Evolutionary conservation across 2,329 filamentous ascomycete genomes (phyloP).

Genomic region (Saccharata proteae): DNA sequence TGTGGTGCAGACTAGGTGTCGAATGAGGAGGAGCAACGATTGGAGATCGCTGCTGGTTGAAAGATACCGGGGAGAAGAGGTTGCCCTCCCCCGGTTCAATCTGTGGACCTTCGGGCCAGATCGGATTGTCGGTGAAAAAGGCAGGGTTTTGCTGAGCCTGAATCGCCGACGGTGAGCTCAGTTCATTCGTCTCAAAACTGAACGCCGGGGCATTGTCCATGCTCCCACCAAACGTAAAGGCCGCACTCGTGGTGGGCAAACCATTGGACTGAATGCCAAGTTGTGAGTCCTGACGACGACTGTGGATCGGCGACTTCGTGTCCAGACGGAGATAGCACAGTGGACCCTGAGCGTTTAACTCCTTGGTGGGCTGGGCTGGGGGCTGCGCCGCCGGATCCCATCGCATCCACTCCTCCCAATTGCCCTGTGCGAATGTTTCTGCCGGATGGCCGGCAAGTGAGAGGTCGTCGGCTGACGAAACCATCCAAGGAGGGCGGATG

Average conservation of each 20-base stretch:
- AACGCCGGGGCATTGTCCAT: constrained; percentile 21
- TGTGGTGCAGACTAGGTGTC: constrained; percentile 25
- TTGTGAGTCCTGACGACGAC: constrained; percentile 17
- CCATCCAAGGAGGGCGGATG: constrained; percentile 23
- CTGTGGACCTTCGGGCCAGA: constrained; percentile 19
- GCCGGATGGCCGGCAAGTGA: constrained; percentile 17
- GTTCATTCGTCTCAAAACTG: constrained; percentile 18
- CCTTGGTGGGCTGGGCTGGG: constrained; percentile 4
- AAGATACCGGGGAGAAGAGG: constrained; percentile 18
- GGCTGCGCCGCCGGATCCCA: constrained; percentile 31
- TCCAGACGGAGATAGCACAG: constrained; percentile 17
- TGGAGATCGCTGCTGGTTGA: constrained; percentile 14
- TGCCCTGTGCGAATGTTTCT: constrained; percentile 20
- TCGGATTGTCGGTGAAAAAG: constrained; percentile 16
- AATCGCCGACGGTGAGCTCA: constrained; percentile 20
- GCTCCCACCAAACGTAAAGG: constrained; percentile 23
- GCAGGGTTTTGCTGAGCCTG: constrained; percentile 17
- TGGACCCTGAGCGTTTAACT: constrained; percentile 16
- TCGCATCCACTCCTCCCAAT: constrained; percentile 37
- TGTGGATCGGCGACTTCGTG: constrained; percentile 15
- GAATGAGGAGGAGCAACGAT: constrained; percentile 16
- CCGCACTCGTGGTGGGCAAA: constrained; percentile 14
- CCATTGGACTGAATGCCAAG: constrained; percentile 10
- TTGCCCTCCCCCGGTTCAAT: constrained; percentile 14
- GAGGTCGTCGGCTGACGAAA: constrained; percentile 19